Evolutionary conservation across 805 yeast species (phyloP), one percentile per base, ranked within the genome.

Genomic region (Scheffersomyces ergatensis): DNA sequence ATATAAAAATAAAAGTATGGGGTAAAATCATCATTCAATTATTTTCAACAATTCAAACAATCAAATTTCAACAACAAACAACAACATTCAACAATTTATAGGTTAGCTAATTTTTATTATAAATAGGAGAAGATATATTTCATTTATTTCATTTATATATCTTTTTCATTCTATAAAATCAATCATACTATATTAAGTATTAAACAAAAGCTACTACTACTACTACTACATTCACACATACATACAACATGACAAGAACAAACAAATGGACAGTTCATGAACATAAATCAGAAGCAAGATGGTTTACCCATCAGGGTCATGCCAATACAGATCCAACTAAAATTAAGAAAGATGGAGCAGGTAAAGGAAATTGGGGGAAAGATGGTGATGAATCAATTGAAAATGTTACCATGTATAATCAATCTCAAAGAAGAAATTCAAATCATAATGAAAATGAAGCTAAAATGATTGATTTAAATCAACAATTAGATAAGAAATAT

Each of bases 291-390:
- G 76, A 76, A 43, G 78, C 89, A 39, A 82, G 78, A 57, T 88
- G 78, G 78, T 89, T 89, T 62, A 83, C 90, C 42, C 90, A 84
- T 58, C 77, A 78, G 53, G 95, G 95, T 15, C 75, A 76, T 55
- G 62, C 62, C 45, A 82, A 84, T 52, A 74, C 79, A 39, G 80
- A 83, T 47, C 96, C 96, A 40, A 81, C 80, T 56, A 78, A 80
- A 54, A 78, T 85, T 42, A 88, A 88, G 77, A 88, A 86, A 60
- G 75, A 76, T 43, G 97, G 97, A 37, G 84, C 83, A 25, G 97
- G 97, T 35, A 82, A 80, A 53, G 83, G 82, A 49, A 89, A 89
- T 56, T 88, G 96, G 96, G 97, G 97, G 33, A 67, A 72, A 44
- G 75, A 80, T 7, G 92, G 89, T 23, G 95, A 86, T 51, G 65